A percentile compares a stretch with the other conserved stretches of the same genome.
Evolutionary conservation across 148 eudicot species (phyloP).

Genomic region (Vaccinium vitisidaea): DNA sequence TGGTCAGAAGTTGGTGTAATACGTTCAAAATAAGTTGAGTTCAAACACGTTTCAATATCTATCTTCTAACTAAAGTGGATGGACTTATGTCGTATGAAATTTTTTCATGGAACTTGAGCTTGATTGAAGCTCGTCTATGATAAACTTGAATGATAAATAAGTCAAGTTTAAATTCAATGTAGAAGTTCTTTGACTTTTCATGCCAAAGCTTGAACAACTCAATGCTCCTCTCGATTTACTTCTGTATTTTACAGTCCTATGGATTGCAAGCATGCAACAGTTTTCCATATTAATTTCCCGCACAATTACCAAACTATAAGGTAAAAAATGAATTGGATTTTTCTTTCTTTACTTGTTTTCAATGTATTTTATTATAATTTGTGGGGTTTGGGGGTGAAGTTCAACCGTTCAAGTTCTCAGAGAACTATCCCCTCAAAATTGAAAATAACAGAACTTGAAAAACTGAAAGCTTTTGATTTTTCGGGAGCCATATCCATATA

Average conservation of each 20-base stretch:
- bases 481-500: too few species aligned
- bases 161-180: neutral
- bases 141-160: neutral
- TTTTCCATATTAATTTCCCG: neutral
- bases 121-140: neutral
- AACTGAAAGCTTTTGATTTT: too few species aligned
- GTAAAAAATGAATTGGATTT: neutral
- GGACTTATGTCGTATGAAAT: neutral
- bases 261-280: neutral
- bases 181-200: neutral
- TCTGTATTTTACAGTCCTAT: neutral
- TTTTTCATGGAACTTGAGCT: neutral
- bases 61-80: neutral
- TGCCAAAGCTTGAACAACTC: neutral
- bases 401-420: too few species aligned
- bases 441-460: neutral
- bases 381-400: too few species aligned
- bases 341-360: too few species aligned
- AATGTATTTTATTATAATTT: too few species aligned
- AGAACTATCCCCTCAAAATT: neutral
- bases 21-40: neutral
- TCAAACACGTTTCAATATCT: neutral
- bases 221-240: neutral
- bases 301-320: neutral
- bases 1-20: neutral